Percentiles rank a stretch among this genome's conserved stretches.
Evolutionary conservation across 192 early-diverging fungal species (phyloP).

Genomic region (Coemansia reversa): DNA sequence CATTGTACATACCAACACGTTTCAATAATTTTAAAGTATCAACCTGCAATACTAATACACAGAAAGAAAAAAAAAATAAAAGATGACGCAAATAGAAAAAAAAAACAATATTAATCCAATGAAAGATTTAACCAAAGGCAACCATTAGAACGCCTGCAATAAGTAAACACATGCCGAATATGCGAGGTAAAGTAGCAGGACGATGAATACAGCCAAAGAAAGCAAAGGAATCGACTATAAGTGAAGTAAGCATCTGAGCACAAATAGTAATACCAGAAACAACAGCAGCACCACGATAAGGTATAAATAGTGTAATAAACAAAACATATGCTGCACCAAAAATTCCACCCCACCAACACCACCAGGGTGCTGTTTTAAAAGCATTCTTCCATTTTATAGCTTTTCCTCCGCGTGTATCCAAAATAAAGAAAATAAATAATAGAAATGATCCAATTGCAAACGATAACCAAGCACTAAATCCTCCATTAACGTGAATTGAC

Average conservation of each 20-base stretch:
- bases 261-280: slow-evolving; percentile 53
- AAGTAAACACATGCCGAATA: slow-evolving; percentile 30
- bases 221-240: slow-evolving; percentile 47
- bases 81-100: not conserved
- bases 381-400: slow-evolving; percentile 45
- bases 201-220: slow-evolving; percentile 48
- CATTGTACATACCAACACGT: no score
- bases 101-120: not conserved
- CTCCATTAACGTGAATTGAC: slow-evolving; percentile 47
- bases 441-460: slow-evolving; percentile 48
- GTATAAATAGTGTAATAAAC: slow-evolving; percentile 53
- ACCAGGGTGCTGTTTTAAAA: slow-evolving; percentile 50
- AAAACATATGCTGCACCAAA: slow-evolving; percentile 46
- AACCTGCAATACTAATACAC: no score
- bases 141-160: slow-evolving; percentile 55
- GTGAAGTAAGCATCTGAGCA: slow-evolving; percentile 47
- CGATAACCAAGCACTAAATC: slow-evolving; percentile 49
- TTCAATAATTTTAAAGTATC: no score
- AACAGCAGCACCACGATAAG: slow-evolving; percentile 50
- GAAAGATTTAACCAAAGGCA: slow-evolving; percentile 30
- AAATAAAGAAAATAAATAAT: slow-evolving; percentile 46
- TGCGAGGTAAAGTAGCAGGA: slow-evolving; percentile 31
- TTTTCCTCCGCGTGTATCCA: slow-evolving; percentile 49
- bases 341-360: slow-evolving; percentile 51
- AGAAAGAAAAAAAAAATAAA: not conserved